Base-by-base conservation (phyloP, 768 basidiomycete genomes). In the Favolaschia claudopus region DNA sequence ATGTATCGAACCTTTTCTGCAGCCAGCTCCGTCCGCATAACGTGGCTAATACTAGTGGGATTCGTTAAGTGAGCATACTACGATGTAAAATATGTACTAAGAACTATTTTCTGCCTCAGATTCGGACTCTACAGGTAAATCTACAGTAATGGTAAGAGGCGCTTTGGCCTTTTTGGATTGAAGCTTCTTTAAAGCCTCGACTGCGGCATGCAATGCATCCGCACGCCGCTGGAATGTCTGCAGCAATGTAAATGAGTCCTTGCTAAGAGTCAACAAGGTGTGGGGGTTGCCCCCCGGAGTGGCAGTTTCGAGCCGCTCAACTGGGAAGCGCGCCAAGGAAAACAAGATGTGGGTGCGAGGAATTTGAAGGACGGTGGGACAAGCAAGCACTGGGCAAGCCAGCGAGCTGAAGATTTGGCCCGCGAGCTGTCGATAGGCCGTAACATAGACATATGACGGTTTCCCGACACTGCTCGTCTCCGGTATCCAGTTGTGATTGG, bases 331-430 rank as follows among this genome's bases (percentile, higher is more conserved):
- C 12, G 54, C 58, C 10, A 64, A 31, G 4, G 59, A 59, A 48
- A 66, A 61, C 17, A 68, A 43, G 43, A 66, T 28, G 31, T 66
- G 59, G 17, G 55, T 62, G n/a, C 54, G 59, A n/a, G 65, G 65
- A 13, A 68, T 50, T 32, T 59, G 67, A 20, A 68, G 34, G 62
- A 60, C 55, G 20, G 62, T 55, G 9, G 58, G 34, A 22, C 53
- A 57, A 5, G 44, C 47, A 2, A 68, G 55, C 14, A 28, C 13
- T 37, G 15, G 36, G 31, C 62, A 68, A 7, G 62, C 31, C 29
- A 66, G 37, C 2, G 62, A 63, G 2, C 54, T 45, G 27, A 60
- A 63, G 24, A 61, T 32, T 2, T 12, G 17, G 13, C 49, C 51
- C 6, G 52, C 51, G 4, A 55, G 9, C 22, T 14, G 47, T 25